These are phyloP conservation scores for Sutorius australiensis DNA, from an alignment of 768 basidiomycete species.

Conservation along the genomic window DNA sequence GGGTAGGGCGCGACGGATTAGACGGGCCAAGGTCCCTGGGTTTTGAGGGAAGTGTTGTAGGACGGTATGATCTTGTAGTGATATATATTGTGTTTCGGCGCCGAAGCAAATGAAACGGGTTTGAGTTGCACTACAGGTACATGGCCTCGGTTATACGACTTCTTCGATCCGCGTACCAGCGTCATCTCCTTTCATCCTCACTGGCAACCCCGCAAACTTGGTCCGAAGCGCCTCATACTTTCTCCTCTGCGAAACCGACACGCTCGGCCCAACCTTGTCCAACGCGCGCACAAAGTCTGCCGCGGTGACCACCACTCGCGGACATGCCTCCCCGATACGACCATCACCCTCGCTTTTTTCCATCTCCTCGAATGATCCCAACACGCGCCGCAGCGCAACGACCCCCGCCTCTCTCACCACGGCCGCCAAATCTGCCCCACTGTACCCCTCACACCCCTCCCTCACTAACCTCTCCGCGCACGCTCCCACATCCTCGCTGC, in stretches of 20 bases:
- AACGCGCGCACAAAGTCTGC: not conserved
- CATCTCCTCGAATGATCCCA: constrained; percentile 66
- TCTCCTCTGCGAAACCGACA: not conserved
- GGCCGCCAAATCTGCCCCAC: constrained; percentile 87
- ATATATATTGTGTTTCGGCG: not conserved
- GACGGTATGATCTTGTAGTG: not conserved
- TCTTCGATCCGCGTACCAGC: not conserved
- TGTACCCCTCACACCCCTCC: constrained; percentile 78
- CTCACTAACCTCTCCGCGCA: constrained; percentile 47
- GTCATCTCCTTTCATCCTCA: not conserved
- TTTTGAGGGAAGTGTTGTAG: not conserved
- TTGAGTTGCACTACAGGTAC: not conserved
- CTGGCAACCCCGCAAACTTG: not conserved
- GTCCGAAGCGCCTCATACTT: not conserved
- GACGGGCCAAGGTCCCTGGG: not conserved
- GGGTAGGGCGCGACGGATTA: not conserved
- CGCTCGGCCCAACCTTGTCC: not conserved
- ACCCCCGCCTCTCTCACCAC: constrained; percentile 89
- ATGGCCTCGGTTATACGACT: not conserved
- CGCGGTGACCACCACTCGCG: not conserved
- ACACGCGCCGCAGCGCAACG: constrained; percentile 62
- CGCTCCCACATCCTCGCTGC: constrained; percentile 11
- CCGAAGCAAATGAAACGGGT: not conserved
- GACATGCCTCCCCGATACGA: not conserved
- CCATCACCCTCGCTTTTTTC: constrained; percentile 29